Base-by-base conservation (phyloP, 2,329 filamentous ascomycete genomes). In the Rhinocladiella mackenziei region DNA sequence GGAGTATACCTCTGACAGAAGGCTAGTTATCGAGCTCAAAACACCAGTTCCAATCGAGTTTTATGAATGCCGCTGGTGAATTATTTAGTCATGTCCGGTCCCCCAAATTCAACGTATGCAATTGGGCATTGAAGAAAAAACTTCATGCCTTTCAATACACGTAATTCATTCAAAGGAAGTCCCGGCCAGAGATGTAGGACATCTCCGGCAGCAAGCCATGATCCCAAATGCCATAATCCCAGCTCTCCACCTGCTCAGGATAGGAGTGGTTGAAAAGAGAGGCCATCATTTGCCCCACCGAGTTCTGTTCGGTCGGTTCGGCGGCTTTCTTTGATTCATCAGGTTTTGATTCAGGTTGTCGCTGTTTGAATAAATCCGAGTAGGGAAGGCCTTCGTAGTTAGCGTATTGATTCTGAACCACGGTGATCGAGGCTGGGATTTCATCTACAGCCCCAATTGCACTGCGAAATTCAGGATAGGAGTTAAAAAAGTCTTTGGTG, bases 401-500 rank as follows among this genome's bases (percentile, higher is more conserved):
- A n/a, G n/a, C n/a, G n/a, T n/a, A n/a, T n/a, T n/a, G n/a, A n/a
- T n/a, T n/a, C n/a, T n/a, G n/a, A n/a, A n/a, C n/a, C 14, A 15
- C 8, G 5, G 29, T 6, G 7, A 32, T 13, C 8, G 29, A 32
- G 8, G 29, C 6, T 15, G 29, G 29, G 29, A 23, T 22, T 9
- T 31, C 41, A n/a, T 43, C 23, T 6, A 43, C 25, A 5, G 26
- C 32, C 3, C 19, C 17, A 5, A 37, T 20, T 17, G 26, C 17
- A 19, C 14, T 17, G 11, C 26, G 30, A n/a, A 43, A 25, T 25
- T 43, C 41, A 8, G 41, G 41, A 17, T 37, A 43, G 13, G 29
- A 14, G 6, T 38, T 20, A 17, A 43, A 43, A 23, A 43, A 38
- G n/a, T 25, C 14, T 9, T 22, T 14, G 18, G 14, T 15, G 23